Evolutionary conservation across 768 basidiomycete genomes (phyloP).

Genomic region (Trametes maxima): DNA sequence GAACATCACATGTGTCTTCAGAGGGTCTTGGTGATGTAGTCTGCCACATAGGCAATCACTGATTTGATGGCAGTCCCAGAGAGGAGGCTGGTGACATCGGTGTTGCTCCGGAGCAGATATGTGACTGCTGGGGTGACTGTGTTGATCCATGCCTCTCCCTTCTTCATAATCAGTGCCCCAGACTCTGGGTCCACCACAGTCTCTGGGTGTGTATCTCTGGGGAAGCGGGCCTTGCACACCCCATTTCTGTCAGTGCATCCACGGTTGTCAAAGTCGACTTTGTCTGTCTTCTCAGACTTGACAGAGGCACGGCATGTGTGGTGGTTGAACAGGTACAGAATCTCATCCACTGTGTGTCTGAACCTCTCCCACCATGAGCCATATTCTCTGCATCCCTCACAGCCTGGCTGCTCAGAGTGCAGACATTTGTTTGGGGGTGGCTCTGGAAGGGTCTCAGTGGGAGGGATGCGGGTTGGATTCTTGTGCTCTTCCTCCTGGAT

Average conservation of each 20-base stretch:
- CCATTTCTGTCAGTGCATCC: background rate
- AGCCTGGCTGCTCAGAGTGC: background rate
- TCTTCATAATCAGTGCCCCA: conserved; percentile 2
- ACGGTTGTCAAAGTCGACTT: background rate
- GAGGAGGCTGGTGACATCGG: conserved; percentile 1
- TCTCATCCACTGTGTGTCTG: background rate
- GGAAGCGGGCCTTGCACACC: background rate
- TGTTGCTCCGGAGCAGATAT: background rate
- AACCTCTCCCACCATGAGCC: background rate
- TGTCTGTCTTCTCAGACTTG: background rate
- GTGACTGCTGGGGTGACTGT: background rate
- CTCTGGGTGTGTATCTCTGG: background rate
- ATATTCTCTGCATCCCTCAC: background rate
- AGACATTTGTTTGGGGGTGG: too few species aligned
- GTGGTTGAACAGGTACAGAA: background rate
- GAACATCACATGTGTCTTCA: conserved; percentile 3
- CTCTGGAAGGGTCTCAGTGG: too few species aligned
- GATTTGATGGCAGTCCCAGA: conserved; percentile 7
- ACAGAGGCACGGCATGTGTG: background rate
- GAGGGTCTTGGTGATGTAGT: conserved; percentile 5
- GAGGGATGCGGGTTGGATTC: too few species aligned
- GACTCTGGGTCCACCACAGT: conserved; percentile 1
- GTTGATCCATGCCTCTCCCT: conserved; percentile 7
- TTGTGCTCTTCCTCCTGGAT: too few species aligned
- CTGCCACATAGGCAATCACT: background rate